Evolutionary conservation across 2,329 filamentous ascomycete species (phyloP).

Genomic region (Fusarium robinianum): DNA sequence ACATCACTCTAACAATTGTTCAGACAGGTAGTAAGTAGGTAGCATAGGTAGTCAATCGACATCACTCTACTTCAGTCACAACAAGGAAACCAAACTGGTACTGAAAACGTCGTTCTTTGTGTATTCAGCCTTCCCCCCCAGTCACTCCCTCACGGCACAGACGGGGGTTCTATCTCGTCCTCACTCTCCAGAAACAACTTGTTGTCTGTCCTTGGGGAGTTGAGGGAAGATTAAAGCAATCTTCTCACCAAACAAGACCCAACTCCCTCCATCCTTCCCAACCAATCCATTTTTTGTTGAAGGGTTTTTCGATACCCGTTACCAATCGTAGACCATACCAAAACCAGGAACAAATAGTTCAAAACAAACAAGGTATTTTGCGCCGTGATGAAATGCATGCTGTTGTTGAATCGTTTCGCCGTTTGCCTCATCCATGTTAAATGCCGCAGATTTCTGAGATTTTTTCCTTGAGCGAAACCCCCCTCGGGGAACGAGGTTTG

Average conservation of each 20-base stretch:
- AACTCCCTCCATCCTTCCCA: conserved; percentile 36
- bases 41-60: not conserved
- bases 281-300: conserved; percentile 35
- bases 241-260: conserved; percentile 23
- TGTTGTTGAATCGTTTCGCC: conserved; percentile 41
- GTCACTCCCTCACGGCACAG: conserved; percentile 4
- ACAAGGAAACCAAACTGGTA: conserved; percentile 2
- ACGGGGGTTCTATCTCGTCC: conserved; percentile 4
- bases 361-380: conserved; percentile 35
- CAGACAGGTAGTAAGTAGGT: too few relatives aligned
- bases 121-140: conserved; percentile 22
- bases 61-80: not conserved
- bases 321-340: conserved; percentile 24
- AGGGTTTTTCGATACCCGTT: conserved; percentile 33
- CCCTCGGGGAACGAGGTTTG: conserved; percentile 21
- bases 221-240: conserved; percentile 24
- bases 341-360: conserved; percentile 18
- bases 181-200: too few relatives aligned
- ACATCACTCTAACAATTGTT: too few relatives aligned
- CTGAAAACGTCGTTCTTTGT: conserved; percentile 16
- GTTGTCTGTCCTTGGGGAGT: too few relatives aligned
- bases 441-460: conserved; percentile 21
- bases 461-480: conserved; percentile 5
- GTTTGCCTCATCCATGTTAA: conserved; percentile 41
- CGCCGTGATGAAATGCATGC: conserved; percentile 41